Evolutionary conservation across 2,329 filamentous ascomycete species (phyloP).

Genomic region (Xylariaceae sp.): DNA sequence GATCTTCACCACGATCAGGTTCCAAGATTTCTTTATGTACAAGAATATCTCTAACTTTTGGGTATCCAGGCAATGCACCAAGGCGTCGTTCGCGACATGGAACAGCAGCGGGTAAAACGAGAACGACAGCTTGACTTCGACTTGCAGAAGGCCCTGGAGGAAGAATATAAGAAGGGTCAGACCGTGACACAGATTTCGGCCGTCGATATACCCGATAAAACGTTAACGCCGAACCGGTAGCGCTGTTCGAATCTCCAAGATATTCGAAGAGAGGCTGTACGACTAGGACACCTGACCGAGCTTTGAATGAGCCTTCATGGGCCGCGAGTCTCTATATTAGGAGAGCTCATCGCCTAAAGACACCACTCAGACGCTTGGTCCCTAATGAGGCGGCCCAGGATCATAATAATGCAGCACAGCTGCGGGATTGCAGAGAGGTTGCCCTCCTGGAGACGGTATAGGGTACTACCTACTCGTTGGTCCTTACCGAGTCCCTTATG

Average conservation of each 20-base stretch:
- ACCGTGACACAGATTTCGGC: slow-evolving; percentile 58
- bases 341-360: neutral
- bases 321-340: neutral
- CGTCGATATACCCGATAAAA: slow-evolving; percentile 27
- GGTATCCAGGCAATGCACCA: slow-evolving; percentile 83
- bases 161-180: slow-evolving; percentile 90
- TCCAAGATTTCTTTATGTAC: slow-evolving; percentile 9
- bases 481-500: too few relatives aligned
- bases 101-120: slow-evolving; percentile 87
- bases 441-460: neutral
- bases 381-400: neutral
- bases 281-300: neutral
- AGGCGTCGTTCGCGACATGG: slow-evolving; percentile 92
- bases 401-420: neutral
- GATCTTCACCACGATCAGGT: too few relatives aligned
- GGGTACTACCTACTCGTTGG: neutral
- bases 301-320: neutral
- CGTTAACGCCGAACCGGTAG: slow-evolving; percentile 35
- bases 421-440: neutral
- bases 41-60: slow-evolving; percentile 17
- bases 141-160: slow-evolving; percentile 82
- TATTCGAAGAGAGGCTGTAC: neutral
- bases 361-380: neutral
- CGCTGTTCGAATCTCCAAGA: too few relatives aligned
- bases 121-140: slow-evolving; percentile 96